A percentile compares a stretch with the other conserved stretches of the same genome.
These are phyloP conservation scores for Dryadomyces sulphureus DNA, from an alignment of 2,329 filamentous ascomycete species.

Conservation along the genomic window DNA sequence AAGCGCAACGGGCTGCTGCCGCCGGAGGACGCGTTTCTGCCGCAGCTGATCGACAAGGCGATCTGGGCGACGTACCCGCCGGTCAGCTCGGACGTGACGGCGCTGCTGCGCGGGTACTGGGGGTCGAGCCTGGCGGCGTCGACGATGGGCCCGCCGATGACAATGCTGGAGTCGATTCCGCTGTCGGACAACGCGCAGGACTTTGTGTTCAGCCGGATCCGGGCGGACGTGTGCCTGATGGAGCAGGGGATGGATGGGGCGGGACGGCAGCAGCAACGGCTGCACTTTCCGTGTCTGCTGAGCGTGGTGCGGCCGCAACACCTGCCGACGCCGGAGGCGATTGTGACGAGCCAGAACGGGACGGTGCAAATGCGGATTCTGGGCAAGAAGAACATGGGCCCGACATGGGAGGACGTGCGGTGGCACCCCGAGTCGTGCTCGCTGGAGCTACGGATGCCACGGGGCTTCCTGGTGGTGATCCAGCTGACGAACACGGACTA, in stretches of 20 bases:
- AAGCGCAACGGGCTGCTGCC: slow-evolving; percentile 68
- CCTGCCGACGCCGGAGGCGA: slow-evolving; percentile 55
- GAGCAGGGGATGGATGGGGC: slow-evolving; percentile 52
- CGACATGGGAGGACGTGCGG: slow-evolving; percentile 67
- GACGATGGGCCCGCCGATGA: slow-evolving; percentile 30
- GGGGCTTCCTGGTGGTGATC: slow-evolving; percentile 59
- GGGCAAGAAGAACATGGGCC: slow-evolving; percentile 48
- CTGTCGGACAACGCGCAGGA: slow-evolving; percentile 57
- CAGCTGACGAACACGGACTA: slow-evolving; percentile 66
- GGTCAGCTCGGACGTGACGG: slow-evolving; percentile 55
- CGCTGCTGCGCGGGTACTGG: slow-evolving; percentile 51
- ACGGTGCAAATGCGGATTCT: slow-evolving; percentile 63
- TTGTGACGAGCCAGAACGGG: slow-evolving; percentile 67
- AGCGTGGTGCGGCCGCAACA: slow-evolving; percentile 58
- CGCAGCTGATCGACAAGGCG: slow-evolving; percentile 62
- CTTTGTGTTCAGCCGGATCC: slow-evolving; percentile 69
- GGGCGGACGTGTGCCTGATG: slow-evolving; percentile 58
- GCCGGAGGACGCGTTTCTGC: slow-evolving; percentile 51
- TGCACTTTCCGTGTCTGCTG: slow-evolving; percentile 59
- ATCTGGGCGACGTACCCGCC: slow-evolving; percentile 71
- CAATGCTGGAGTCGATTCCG: slow-evolving; percentile 55
- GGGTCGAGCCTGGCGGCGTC: slow-evolving; percentile 32
- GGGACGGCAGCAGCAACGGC: slow-evolving; percentile 31
- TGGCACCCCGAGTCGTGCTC: slow-evolving; percentile 58
- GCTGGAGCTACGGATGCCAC: slow-evolving; percentile 56